phyloP scores from a whole-genome alignment of 2,329 filamentous ascomycete species.

The Aspergillus sp. region DNA sequence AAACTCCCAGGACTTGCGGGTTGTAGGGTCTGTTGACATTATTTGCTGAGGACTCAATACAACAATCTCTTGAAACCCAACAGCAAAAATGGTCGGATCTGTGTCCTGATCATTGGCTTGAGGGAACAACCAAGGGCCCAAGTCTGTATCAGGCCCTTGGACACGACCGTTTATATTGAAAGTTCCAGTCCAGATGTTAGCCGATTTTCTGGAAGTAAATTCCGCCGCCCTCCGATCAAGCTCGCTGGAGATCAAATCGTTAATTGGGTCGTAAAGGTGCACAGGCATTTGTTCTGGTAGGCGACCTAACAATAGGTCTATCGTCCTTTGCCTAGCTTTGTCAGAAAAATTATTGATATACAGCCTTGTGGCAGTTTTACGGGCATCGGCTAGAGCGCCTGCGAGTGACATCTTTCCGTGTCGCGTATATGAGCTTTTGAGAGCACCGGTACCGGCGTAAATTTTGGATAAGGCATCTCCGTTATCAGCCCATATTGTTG shows the following conservation, averaged over 20 bases:
- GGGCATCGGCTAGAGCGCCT: slow-evolving; percentile 88
- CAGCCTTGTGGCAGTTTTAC: slow-evolving; percentile 88
- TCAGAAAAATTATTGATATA: slow-evolving; percentile 99
- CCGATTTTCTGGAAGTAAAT: slow-evolving; percentile 71
- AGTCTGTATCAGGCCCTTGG: slow-evolving; percentile 72
- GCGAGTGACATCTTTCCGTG: slow-evolving; percentile 94
- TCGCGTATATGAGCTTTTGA: slow-evolving; percentile 93
- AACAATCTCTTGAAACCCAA: slow-evolving; percentile 98
- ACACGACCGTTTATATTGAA: slow-evolving; percentile 94
- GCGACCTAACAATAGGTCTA: slow-evolving; percentile 86
- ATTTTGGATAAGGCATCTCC: slow-evolving; percentile 92
- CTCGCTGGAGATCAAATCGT: slow-evolving; percentile 81
- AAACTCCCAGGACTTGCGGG: slow-evolving; percentile 81
- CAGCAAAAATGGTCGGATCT: slow-evolving; percentile 80
- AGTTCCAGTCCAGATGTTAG: slow-evolving; percentile 81
- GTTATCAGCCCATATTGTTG: slow-evolving; percentile 94
- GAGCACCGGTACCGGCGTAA: slow-evolving; percentile 90
- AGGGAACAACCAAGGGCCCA: slow-evolving; percentile 79
- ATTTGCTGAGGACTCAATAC: slow-evolving; percentile 96
- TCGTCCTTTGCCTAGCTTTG: slow-evolving; percentile 87
- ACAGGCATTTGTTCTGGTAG: slow-evolving; percentile 81
- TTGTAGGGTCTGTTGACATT: slow-evolving; percentile 92
- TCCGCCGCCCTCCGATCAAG: slow-evolving; percentile 65
- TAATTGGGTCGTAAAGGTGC: slow-evolving; percentile 88
- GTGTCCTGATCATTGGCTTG: slow-evolving; percentile 55